Conservation (phyloP, 2,329 filamentous ascomycete species). For the Samsoniella hepiali region DNA sequence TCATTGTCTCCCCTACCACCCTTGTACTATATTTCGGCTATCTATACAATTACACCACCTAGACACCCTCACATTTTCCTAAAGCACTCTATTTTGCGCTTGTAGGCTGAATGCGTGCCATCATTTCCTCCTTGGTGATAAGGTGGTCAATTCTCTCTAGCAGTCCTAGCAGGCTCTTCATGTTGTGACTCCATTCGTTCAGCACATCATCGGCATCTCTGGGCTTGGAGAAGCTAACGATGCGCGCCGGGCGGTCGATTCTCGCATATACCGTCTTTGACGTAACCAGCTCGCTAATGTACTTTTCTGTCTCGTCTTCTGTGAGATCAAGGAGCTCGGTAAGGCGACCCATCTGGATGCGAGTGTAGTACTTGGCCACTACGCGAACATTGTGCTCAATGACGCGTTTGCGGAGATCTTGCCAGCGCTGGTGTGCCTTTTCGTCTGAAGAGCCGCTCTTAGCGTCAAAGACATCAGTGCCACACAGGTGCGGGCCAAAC, state of each 20-base stretch:
- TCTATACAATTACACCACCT: slow-evolving; percentile 16
- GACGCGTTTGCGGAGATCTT: slow-evolving; percentile 93
- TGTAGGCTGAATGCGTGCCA: slow-evolving; percentile 86
- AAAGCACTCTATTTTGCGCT: slow-evolving; percentile 33
- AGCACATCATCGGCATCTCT: slow-evolving; percentile 92
- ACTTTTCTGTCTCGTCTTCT: slow-evolving; percentile 97
- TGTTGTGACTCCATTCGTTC: slow-evolving; percentile 98
- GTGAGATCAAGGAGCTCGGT: slow-evolving; percentile 88
- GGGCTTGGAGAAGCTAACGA: slow-evolving; percentile 93
- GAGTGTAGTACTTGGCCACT: slow-evolving; percentile 97
- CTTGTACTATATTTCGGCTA: slow-evolving; percentile 10
- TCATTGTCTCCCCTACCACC: not conserved
- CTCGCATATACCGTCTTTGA: slow-evolving; percentile 98
- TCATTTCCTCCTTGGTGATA: slow-evolving; percentile 99
- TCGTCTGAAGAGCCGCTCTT: slow-evolving; percentile 64
- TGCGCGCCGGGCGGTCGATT: slow-evolving; percentile 87
- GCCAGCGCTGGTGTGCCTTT: slow-evolving; percentile 83
- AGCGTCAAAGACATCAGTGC: slow-evolving; percentile 84
- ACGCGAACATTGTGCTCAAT: slow-evolving; percentile 99
- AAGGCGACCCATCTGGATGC: slow-evolving; percentile 87
- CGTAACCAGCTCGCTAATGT: slow-evolving; percentile 94
- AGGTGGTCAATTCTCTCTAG: slow-evolving; percentile 93
- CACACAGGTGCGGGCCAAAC: slow-evolving; percentile 83
- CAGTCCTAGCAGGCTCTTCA: slow-evolving; percentile 85
- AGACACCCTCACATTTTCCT: not conserved